Base-by-base conservation (phyloP, 495 filamentous ascomycete genomes). In the Usnea hakonensis region DNA sequence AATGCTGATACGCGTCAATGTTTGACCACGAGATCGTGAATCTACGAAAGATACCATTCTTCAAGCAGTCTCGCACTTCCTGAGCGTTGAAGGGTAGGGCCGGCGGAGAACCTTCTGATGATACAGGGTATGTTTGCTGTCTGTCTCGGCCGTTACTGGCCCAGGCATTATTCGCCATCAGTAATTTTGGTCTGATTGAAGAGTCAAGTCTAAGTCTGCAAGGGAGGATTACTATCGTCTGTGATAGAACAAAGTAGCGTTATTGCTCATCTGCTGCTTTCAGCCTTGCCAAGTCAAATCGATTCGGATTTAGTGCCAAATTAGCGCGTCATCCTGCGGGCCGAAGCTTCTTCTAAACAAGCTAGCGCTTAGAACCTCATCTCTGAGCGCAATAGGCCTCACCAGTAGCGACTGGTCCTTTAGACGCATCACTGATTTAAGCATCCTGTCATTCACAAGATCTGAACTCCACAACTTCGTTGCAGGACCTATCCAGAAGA, bases 31-130 rank as follows among this genome's bases (percentile, higher is more conserved):
- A 19, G 30, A 53, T 50, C 23, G 19, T 19, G 6, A 8, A 23
- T 23, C 40, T n/a, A 33, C 41, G 9, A 28, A 14, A 19, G 5
- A 17, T 61, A 61, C 50, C 63, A 17, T 33, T 36, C 58, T 58
- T 78, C 30, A 82, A 68, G 53, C 72, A 67, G 43, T 65, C 72
- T 63, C 76, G 79, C n/a, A 70, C 71, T 63, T 81, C 78, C 8
- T 68, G 63, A 30, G 76, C 72, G 61, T 82, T 82, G 71, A 81
- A 82, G 10, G 14, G n/a, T n/a, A n/a, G n/a, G 11, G 60, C 14
- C 28, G 38, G n/a, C 3, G 60, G 19, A 56, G 52, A 26, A 0
- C 38, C 60, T 46, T 55, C 32, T 16, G 38, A 21, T 36, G 53
- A n/a, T 46, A n/a, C 23, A 43, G 37, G 44, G 38, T 32, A 36